A percentile compares a stretch with the other conserved stretches of the same genome.
These are phyloP conservation scores for Chernovozyma aurita DNA, from an alignment of 1,139 yeast species.

Conservation along the genomic window DNA sequence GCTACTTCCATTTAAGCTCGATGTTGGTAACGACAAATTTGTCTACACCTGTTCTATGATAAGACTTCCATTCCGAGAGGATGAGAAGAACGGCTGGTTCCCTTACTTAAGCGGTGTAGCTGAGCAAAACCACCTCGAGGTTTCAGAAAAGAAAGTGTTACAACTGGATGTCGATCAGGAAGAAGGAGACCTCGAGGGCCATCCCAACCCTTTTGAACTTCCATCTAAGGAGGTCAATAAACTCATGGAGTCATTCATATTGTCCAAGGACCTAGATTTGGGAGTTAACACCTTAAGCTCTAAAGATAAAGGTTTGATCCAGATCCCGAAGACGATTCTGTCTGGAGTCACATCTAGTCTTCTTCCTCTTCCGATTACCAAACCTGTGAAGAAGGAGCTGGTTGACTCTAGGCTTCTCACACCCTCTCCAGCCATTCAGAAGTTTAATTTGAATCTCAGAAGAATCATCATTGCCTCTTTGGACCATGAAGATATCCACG, in stretches of 20 bases:
- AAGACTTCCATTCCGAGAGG: conserved; percentile 76
- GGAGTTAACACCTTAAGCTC: conserved; percentile 6
- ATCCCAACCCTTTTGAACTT: conserved; percentile 6
- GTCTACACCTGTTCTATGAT: conserved; percentile 31
- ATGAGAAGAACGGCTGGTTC: conserved; percentile 61
- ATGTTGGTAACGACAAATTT: conserved; percentile 11
- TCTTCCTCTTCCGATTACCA: conserved; percentile 1
- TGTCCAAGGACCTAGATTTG: conserved; percentile 20
- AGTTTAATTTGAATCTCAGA: conserved; percentile 23
- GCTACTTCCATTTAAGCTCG: conserved; percentile 44
- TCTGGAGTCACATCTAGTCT: conserved; percentile 1
- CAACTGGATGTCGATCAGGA: conserved; percentile 7
- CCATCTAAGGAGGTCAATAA: conserved; percentile 12
- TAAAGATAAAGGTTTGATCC: neutral
- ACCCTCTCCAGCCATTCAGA: conserved; percentile 28
- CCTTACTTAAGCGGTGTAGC: conserved; percentile 36
- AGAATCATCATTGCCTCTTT: conserved; percentile 24
- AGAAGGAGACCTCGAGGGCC: conserved; percentile 5
- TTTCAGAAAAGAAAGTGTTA: neutral
- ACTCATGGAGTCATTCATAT: conserved; percentile 27
- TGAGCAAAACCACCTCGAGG: neutral
- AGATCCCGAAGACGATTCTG: conserved; percentile 1
- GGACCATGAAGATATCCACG: conserved; percentile 9
- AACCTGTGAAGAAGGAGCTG: conserved; percentile 1
- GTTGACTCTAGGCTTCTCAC: conserved; percentile 18